Conservation (phyloP, 2,329 filamentous ascomycete genomes). For the Endothia cerciana region DNA sequence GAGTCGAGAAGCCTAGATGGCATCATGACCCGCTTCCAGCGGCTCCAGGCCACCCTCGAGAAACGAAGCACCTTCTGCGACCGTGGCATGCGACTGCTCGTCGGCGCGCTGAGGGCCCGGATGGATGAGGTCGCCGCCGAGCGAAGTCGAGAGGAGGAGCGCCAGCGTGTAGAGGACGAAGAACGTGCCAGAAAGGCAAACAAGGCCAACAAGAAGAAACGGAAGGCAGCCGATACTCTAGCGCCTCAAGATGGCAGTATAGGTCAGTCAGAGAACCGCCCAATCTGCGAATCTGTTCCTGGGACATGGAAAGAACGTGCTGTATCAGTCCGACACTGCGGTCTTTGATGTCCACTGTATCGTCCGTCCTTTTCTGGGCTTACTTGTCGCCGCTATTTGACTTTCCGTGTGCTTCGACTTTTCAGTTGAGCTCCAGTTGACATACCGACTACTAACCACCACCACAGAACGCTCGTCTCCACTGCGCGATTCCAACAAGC, state of each 20-base stretch:
- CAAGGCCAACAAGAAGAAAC: conserved; percentile 76
- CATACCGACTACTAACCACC: conserved; percentile 30
- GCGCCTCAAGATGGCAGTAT: conserved; percentile 56
- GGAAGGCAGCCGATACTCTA: conserved; percentile 68
- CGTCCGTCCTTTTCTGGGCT: not conserved
- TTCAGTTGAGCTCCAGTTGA: not conserved
- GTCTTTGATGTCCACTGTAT: not conserved
- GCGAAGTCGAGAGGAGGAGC: conserved; percentile 54
- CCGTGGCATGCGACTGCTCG: conserved; percentile 72
- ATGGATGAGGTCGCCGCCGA: conserved; percentile 54
- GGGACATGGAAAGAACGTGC: not conserved
- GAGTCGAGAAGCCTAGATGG: conserved; percentile 67
- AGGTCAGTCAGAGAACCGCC: conserved; percentile 35
- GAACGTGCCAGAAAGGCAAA: conserved; percentile 58
- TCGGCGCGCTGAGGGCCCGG: conserved; percentile 66
- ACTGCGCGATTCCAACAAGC: conserved; percentile 53
- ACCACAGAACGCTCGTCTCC: conserved; percentile 57
- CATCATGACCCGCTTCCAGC: conserved; percentile 66
- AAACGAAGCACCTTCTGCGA: conserved; percentile 71
- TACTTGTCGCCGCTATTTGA: not conserved
- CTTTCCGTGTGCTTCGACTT: not conserved
- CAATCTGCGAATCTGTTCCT: not conserved
- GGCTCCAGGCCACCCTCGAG: conserved; percentile 68
- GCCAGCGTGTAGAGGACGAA: conserved; percentile 53
- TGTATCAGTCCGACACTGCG: not conserved